Conservation (phyloP, 768 basidiomycete genomes). For the Boletus sensibilis region DNA sequence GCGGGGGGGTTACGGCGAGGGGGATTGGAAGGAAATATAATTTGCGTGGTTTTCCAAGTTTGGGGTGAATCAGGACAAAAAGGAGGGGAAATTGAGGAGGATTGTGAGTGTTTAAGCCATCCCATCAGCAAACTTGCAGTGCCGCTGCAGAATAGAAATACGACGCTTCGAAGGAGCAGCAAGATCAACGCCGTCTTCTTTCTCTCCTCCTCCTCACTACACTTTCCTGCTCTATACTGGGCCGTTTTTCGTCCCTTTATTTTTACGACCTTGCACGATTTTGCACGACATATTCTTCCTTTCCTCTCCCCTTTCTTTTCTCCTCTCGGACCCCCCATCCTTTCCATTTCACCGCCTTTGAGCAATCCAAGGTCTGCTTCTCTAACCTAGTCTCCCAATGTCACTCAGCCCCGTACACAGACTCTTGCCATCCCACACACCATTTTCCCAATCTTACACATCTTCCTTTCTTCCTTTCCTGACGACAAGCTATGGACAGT, state of each 20-base stretch:
- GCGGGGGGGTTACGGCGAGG: neutral
- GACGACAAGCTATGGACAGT: constrained; percentile 69
- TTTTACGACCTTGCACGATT: constrained; percentile 68
- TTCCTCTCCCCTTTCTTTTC: constrained; percentile 40
- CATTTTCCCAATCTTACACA: constrained; percentile 32
- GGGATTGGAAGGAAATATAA: constrained; percentile 4
- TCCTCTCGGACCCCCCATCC: constrained; percentile 23
- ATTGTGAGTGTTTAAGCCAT: constrained; percentile 13
- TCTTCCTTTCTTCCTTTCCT: constrained; percentile 16
- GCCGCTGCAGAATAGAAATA: constrained; percentile 35
- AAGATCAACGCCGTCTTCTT: constrained; percentile 35
- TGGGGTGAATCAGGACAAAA: constrained; percentile 20
- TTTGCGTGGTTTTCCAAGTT: neutral
- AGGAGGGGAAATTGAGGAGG: neutral
- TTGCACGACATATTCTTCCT: constrained; percentile 59
- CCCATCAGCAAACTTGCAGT: constrained; percentile 27
- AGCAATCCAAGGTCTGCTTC: constrained; percentile 29
- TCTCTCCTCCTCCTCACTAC: constrained; percentile 24
- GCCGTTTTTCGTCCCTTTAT: constrained; percentile 34
- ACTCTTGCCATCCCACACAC: constrained; percentile 8
- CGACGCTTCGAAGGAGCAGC: constrained; percentile 31
- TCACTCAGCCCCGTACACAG: constrained; percentile 21
- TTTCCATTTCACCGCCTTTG: constrained; percentile 32
- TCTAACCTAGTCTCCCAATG: constrained; percentile 20
- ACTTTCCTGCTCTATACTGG: constrained; percentile 27